These are phyloP conservation scores for Lobosporangium transversale DNA, from an alignment of 192 early-diverging fungal species.

Conservation along the genomic window DNA sequence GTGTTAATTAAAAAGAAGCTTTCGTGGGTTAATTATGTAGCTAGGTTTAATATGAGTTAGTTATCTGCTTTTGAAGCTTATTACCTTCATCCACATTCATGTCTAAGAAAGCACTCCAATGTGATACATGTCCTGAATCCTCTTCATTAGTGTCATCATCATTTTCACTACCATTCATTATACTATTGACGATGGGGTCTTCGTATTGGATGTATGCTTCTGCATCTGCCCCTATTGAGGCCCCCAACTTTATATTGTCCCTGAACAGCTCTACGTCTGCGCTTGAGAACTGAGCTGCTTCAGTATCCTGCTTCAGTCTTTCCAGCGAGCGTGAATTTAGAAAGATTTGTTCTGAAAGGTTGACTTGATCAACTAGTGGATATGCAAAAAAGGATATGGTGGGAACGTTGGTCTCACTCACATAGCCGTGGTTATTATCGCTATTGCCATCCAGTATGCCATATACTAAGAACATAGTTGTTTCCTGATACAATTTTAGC, in stretches of 20 bases:
- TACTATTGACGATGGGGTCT: slow-evolving; percentile 26
- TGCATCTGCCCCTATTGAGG: not conserved
- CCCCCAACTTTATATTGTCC: no score
- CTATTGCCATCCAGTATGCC: slow-evolving; percentile 11
- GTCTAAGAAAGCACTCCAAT: not conserved
- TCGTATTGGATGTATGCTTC: slow-evolving; percentile 7
- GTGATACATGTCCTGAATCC: not conserved
- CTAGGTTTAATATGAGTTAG: no score
- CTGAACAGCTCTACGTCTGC: no score
- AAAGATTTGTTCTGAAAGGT: slow-evolving; percentile 13
- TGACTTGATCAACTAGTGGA: slow-evolving; percentile 23
- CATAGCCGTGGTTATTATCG: not conserved
- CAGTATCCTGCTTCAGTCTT: slow-evolving; percentile 3
- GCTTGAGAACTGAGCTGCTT: not conserved
- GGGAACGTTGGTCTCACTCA: not conserved
- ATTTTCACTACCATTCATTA: slow-evolving; percentile 51
- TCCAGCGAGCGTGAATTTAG: slow-evolving; percentile 22
- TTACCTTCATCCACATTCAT: slow-evolving; percentile 36
- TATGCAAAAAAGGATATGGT: slow-evolving; percentile 28
- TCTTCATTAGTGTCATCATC: not conserved
- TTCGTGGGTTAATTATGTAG: no score
- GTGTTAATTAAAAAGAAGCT: no score
- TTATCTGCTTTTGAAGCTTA: not conserved
- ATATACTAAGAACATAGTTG: slow-evolving; percentile 34
- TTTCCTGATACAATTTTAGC: slow-evolving; percentile 16